Conservation (phyloP, 768 basidiomycete genomes). For the Trametes elegans region DNA sequence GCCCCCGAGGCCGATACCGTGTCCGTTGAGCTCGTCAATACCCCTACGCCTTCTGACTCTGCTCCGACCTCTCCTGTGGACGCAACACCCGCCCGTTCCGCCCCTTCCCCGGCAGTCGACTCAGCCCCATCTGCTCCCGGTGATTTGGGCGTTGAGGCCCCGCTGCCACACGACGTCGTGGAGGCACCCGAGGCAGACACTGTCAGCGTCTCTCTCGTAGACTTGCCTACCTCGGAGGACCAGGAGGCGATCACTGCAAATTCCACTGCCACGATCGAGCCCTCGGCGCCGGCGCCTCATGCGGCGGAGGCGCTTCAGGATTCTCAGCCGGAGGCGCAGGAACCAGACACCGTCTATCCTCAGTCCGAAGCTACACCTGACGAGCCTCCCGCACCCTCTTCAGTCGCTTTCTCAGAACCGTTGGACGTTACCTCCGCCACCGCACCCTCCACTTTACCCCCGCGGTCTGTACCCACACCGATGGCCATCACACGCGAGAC, state of each 20-base stretch:
- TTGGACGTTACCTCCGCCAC: not conserved
- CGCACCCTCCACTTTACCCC: not conserved
- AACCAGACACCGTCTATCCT: not conserved
- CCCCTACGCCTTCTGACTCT: not conserved
- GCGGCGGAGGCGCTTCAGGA: too few species aligned
- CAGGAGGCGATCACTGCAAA: too few species aligned
- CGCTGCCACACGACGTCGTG: too few species aligned
- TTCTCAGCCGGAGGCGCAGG: too few species aligned
- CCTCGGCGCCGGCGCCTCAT: too few species aligned
- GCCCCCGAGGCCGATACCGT: not conserved
- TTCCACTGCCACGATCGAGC: too few species aligned
- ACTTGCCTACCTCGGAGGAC: not conserved
- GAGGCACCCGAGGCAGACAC: not conserved
- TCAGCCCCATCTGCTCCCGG: too few species aligned
- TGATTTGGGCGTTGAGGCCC: too few species aligned
- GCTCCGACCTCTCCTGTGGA: not conserved
- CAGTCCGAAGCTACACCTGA: not conserved
- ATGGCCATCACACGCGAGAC: slow-evolving; percentile 6
- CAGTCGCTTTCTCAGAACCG: too few species aligned
- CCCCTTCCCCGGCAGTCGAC: not conserved
- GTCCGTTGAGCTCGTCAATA: not conserved
- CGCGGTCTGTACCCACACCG: not conserved
- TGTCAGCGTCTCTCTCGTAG: not conserved
- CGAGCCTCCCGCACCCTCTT: not conserved
- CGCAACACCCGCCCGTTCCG: not conserved